Conservation (phyloP, 805 yeast genomes). For the Yarrowia divulgata region DNA sequence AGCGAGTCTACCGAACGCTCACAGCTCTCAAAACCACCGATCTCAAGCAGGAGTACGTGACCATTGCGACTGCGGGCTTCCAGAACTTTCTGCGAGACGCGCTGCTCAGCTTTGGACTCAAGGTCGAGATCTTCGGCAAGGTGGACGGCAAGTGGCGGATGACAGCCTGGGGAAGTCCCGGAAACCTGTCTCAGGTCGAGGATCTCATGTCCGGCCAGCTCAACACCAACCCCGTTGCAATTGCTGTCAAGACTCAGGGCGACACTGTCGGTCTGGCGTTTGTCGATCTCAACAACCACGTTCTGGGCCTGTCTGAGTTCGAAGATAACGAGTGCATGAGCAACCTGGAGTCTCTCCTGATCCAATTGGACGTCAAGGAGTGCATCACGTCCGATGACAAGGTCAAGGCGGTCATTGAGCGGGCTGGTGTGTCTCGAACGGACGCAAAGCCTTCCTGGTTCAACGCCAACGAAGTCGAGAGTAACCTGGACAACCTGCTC, state of each 20-base stretch:
- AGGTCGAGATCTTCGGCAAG: constrained; percentile 79
- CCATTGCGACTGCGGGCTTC: constrained; percentile 79
- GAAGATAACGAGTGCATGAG: constrained; percentile 87
- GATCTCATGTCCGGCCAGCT: constrained; percentile 62
- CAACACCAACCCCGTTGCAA: constrained; percentile 61
- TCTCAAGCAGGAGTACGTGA: constrained; percentile 53
- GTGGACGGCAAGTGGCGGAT: constrained; percentile 58
- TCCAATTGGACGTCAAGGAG: constrained; percentile 91
- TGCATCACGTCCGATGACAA: constrained; percentile 68
- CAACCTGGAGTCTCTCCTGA: constrained; percentile 81
- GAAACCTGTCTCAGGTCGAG: constrained; percentile 81
- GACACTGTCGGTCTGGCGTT: constrained; percentile 75
- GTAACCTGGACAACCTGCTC: constrained; percentile 72
- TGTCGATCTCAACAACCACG: constrained; percentile 71
- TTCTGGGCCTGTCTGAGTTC: constrained; percentile 77
- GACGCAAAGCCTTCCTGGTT: constrained; percentile 65
- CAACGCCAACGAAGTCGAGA: constrained; percentile 71
- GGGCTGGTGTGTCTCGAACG: constrained; percentile 78
- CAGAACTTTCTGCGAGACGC: constrained; percentile 68
- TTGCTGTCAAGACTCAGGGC: constrained; percentile 57
- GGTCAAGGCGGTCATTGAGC: constrained; percentile 72
- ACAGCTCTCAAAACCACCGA: constrained; percentile 68
- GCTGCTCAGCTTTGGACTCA: constrained; percentile 72
- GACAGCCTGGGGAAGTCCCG: constrained; percentile 78
- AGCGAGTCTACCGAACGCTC: constrained; percentile 79